Conservation (phyloP, 2,329 filamentous ascomycete species). For the Epichloe gansuensis region DNA sequence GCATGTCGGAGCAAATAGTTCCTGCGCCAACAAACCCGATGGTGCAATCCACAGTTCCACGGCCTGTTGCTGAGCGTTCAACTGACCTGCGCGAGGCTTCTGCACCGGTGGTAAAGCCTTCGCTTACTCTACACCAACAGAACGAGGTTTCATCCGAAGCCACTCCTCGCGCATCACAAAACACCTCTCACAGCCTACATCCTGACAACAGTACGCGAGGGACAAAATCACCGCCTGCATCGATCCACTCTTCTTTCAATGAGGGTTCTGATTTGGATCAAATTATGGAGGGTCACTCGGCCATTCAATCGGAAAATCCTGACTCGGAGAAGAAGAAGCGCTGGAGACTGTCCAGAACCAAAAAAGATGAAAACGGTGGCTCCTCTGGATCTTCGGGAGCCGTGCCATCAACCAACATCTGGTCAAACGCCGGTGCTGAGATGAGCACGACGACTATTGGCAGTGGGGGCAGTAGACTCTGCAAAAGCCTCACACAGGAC, state of each 20-base stretch:
- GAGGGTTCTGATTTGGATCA: slow-evolving; percentile 74
- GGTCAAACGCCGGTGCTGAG: slow-evolving; percentile 49
- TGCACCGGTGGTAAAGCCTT: slow-evolving; percentile 5
- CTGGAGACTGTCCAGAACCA: slow-evolving; percentile 55
- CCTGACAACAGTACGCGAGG: slow-evolving; percentile 43
- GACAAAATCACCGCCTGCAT: slow-evolving; percentile 61
- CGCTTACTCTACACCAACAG: slow-evolving; percentile 10
- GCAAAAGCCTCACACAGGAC: slow-evolving; percentile 39
- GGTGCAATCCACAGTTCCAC: not conserved
- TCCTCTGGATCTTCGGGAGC: slow-evolving; percentile 27
- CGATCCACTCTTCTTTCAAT: slow-evolving; percentile 63
- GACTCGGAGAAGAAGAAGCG: slow-evolving; percentile 59
- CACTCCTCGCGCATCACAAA: slow-evolving; percentile 34
- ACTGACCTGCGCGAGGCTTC: not conserved
- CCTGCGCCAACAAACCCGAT: not conserved
- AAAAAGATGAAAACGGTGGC: slow-evolving; percentile 42
- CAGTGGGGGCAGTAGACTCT: slow-evolving; percentile 39
- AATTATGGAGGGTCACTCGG: slow-evolving; percentile 40
- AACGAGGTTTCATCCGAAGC: slow-evolving; percentile 29
- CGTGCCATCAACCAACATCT: slow-evolving; percentile 35
- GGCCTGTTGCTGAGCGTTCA: not conserved
- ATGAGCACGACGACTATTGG: slow-evolving; percentile 56
- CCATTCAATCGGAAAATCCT: slow-evolving; percentile 27
- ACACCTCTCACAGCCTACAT: slow-evolving; percentile 28
- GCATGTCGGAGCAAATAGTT: slow-evolving; percentile 2